Evolutionary conservation across 2,329 filamentous ascomycete species (phyloP), one percentile per base, ranked within the genome.

Genomic region (Aspergillus viridinutans): DNA sequence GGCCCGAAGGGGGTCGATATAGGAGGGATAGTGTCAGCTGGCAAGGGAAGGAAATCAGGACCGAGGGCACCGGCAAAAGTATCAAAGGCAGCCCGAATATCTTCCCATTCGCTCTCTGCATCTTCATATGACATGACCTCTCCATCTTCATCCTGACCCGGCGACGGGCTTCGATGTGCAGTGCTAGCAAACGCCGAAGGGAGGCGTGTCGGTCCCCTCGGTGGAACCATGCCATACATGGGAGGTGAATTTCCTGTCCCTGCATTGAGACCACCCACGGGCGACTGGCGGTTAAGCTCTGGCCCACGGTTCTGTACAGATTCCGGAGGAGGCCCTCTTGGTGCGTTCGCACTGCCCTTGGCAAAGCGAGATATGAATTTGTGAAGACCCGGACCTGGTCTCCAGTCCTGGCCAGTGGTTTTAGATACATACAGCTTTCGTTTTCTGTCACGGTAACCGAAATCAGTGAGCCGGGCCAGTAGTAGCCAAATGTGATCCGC

Each of bases 401-500:
- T 76, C 84, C 83, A 82, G 61, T 81, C 74, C 49, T 81, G 80
- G 10, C 84, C 83, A 64, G 84, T 83, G 40, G 79, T 75, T 63
- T 84, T 83, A 56, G 87, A 81, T 7, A 84, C 84, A 66, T 83
- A 87, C 50, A 90, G 77, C 72, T 99, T 99, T 54, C 94, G 83
- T 47, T 83, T 81, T 17, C 92, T 79, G 70, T 97, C 94, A 61
- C 84, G 86, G 1, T 87, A 84, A 2, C 88, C 83, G 71, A 96
- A 97, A 63, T 89, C 85, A 54, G 88, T 84, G 14, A 96, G 79
- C 2, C 94, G 86, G 8, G 86, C 92, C 25, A 97, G 81, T 1
- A 97, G 77, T 3, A 97, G 81, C 48, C 95, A 83, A 4, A 97
- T 76, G 70, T 97, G 91, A 70, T 99, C 94, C 63, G 90, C 91